Evolutionary conservation across 768 basidiomycete genomes (phyloP), one percentile per base, ranked within the genome.

Genomic region (Phylloporus sp.): DNA sequence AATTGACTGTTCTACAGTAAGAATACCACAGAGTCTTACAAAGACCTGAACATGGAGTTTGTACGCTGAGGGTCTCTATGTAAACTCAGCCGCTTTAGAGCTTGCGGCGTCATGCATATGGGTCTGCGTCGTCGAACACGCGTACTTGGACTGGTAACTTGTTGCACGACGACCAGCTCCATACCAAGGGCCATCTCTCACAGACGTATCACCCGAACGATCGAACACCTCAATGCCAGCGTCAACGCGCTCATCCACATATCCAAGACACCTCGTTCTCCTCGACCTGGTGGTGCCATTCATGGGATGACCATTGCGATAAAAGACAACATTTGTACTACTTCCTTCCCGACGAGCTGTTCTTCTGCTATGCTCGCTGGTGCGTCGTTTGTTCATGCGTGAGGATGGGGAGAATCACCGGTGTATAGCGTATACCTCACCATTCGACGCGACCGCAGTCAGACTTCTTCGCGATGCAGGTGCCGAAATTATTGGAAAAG

Each of bases 371-470:
- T 94, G 71, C 77, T 97, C 13, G 68, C 73, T 53, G 77, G 90
- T 88, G 28, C 51, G 70, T 63, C 28, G 5, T 26, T 22, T 18
- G 41, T 34, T 27, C 47, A 26, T 27, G 2, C 34, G 28, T 15
- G 6, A 12, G n/a, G 8, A 20, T 26, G 40, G 36, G 28, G 20
- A 2, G 16, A 20, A 3, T 39, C 47, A 40, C 6, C n/a, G 23
- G 36, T 40, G 11, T 22, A 32, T 58, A 92, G 89, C 79, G 34
- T 97, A 89, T 62, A 67, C 59, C 0, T 82, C 95, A 0, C 91
- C 91, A 0, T 92, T 88, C 63, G 88, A 92, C 65, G 91, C 95
- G 44, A 95, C 92, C 1, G 88, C 88, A 6, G 89, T 97, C 0
- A 53, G 70, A 5, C 70, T 84, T 10, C 69, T 98, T 3, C 73